Evolutionary conservation across 257 asterid genomes (phyloP).

Genomic region (Euphrasia confusa): DNA sequence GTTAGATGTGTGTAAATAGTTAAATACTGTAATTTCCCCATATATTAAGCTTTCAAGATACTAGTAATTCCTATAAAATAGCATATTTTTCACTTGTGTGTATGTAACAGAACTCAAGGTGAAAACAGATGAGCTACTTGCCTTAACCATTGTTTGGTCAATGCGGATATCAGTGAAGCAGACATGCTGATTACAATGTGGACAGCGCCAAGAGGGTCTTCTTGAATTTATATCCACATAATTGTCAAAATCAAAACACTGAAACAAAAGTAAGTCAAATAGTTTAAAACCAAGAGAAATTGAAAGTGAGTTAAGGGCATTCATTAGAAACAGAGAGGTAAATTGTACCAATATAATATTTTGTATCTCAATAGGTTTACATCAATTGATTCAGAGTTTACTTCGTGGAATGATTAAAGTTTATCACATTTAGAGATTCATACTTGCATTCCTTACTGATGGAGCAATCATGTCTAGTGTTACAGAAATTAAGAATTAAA

Average conservation of each 20-base stretch:
- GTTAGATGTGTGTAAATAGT: not conserved
- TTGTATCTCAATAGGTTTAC: slow-evolving; percentile 14
- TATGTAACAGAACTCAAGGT: slow-evolving; percentile 12
- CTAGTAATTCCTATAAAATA: not conserved
- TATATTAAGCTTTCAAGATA: not conserved
- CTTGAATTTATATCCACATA: slow-evolving; percentile 73
- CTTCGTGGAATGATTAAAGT: slow-evolving; percentile 10
- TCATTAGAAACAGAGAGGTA: slow-evolving; percentile 10
- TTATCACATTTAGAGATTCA: slow-evolving; percentile 17
- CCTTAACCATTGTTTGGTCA: slow-evolving; percentile 76
- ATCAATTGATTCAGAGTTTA: slow-evolving; percentile 9
- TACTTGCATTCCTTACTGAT: slow-evolving; percentile 9
- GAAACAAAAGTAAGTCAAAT: slow-evolving; percentile 1
- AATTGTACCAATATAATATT: slow-evolving; percentile 12
- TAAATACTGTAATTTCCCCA: not conserved
- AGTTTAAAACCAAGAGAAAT: not conserved
- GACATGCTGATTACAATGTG: slow-evolving; percentile 72
- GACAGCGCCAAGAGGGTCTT: slow-evolving; percentile 95
- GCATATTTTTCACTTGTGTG: slow-evolving; percentile 6
- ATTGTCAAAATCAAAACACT: slow-evolving; percentile 91
- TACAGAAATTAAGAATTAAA: not conserved
- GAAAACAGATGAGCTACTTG: slow-evolving; percentile 40
- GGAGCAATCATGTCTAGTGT: slow-evolving; percentile 10
- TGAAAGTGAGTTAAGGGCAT: slow-evolving; percentile 2
- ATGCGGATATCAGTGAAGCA: slow-evolving; percentile 83